Base-by-base conservation (phyloP, 2,329 filamentous ascomycete species). In the Trichoderma aggressivum region DNA sequence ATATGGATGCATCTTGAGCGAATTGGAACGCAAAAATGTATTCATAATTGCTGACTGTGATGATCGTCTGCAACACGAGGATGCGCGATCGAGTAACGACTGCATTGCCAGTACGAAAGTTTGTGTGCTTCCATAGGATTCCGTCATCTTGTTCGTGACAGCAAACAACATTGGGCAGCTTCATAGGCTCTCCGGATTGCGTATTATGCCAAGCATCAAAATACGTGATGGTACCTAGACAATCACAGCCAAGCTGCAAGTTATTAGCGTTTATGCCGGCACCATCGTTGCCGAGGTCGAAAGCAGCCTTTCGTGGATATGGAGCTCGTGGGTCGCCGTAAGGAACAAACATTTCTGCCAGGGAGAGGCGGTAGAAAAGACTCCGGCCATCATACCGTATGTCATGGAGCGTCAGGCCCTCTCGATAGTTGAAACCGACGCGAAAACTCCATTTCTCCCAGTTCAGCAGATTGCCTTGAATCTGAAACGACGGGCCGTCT, bases 381-480 rank as follows among this genome's bases (percentile, higher is more conserved):
- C 85, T 88, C 30, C 90, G 84, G 11, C 86, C 88, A 73, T 91
- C 89, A 73, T 91, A 93, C 67, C 85, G 85, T 7, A 94, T 80
- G 75, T 93, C 89, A 75, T 93, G 90, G 0, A 94, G 83, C 3
- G 90, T 89, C 14, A 88, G 86, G 36, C 91, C 91, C 78, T 93
- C 91, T 3, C 91, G 84, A 53, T 53, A 53, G 21, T 53, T 53
- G 47, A 53, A 53, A 1, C 21, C 47, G 21, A 53, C 21, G 11
- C 21, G 21, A 14, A 53, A 53, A 12, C 21, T 53, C 47, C 47
- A 24, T 24, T 53, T 53, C 11, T 53, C 47, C 47, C 47, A 53
- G 5, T 53, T 24, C 5, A 53, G n/a, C 47, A 24, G 47, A 14
- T 53, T 53, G 21, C 47, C 47, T 24, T 21, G 47, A 7, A 53